Conservation (phyloP, 148 eudicot species). For the Mesembryanthemum crystallinum region DNA sequence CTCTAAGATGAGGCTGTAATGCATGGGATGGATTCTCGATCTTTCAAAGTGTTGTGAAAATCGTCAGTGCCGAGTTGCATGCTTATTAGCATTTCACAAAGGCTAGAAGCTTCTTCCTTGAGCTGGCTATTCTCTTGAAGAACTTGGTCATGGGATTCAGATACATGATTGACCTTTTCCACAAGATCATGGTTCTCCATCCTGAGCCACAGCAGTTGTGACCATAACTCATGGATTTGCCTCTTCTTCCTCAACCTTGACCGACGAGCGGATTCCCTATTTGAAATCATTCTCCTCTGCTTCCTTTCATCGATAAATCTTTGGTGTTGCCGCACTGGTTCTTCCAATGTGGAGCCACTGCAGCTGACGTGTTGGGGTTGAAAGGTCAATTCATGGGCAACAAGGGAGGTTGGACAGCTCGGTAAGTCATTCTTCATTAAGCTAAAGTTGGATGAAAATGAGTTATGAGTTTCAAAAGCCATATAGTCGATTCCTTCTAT, state of each 20-base stretch:
- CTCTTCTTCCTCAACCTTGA: slow-evolving; percentile 31
- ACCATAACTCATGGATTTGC: slow-evolving; percentile 25
- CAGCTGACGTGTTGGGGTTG: slow-evolving; percentile 38
- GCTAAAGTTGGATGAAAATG: slow-evolving; percentile 31
- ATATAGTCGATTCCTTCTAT: slow-evolving; percentile 37
- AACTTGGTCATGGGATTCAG: slow-evolving; percentile 15
- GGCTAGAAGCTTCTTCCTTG: slow-evolving; percentile 22
- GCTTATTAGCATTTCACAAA: slow-evolving; percentile 13
- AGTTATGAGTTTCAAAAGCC: slow-evolving; percentile 21
- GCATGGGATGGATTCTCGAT: slow-evolving; percentile 8
- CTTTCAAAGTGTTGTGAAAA: slow-evolving; percentile 8
- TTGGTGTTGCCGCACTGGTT: slow-evolving; percentile 38
- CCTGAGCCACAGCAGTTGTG: slow-evolving; percentile 13
- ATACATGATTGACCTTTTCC: slow-evolving; percentile 12
- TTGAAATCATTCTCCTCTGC: slow-evolving; percentile 25
- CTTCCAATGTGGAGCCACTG: slow-evolving; percentile 61
- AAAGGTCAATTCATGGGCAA: slow-evolving; percentile 25
- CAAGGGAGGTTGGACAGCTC: slow-evolving; percentile 23
- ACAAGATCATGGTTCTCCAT: slow-evolving; percentile 16
- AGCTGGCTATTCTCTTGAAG: slow-evolving; percentile 19
- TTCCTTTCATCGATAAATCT: slow-evolving; percentile 19
- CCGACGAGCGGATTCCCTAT: slow-evolving; percentile 28
- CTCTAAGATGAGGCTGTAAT: not conserved
- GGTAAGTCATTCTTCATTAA: slow-evolving; percentile 31
- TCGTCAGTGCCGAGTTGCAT: slow-evolving; percentile 11